Percentiles rank a stretch among this genome's conserved stretches.
Evolutionary conservation across 768 basidiomycete species (phyloP).

Genomic region (Pulveroboletus frians): DNA sequence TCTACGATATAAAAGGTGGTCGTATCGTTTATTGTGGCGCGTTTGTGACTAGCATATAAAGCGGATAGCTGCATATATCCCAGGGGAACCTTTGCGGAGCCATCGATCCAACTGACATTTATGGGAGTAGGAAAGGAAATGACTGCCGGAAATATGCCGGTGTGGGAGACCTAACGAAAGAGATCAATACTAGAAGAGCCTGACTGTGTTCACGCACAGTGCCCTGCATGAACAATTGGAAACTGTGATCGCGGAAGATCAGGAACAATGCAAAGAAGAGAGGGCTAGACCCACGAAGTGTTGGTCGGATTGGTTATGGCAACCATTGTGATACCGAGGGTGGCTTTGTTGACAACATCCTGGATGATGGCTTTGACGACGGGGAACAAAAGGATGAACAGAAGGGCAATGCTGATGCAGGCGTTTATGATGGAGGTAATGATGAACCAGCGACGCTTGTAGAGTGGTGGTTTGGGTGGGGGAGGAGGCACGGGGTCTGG

Average conservation of each 20-base stretch:
- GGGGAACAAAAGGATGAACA: slow-evolving; percentile 67
- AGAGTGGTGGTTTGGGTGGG: slow-evolving; percentile 39
- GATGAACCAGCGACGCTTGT: slow-evolving; percentile 62
- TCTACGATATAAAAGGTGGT: slow-evolving; percentile 54
- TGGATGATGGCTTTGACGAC: slow-evolving; percentile 64
- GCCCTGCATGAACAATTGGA: slow-evolving; percentile 47
- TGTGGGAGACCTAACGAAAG: slow-evolving; percentile 50
- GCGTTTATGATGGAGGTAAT: slow-evolving; percentile 47
- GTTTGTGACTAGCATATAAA: slow-evolving; percentile 48
- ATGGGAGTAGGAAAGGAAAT: slow-evolving; percentile 58
- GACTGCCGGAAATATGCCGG: slow-evolving; percentile 58
- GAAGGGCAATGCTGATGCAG: slow-evolving; percentile 52
- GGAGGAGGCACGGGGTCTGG: slow-evolving; percentile 1
- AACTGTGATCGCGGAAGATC: slow-evolving; percentile 34
- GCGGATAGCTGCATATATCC: slow-evolving; percentile 48
- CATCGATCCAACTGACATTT: slow-evolving; percentile 53
- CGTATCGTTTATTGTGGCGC: slow-evolving; percentile 58
- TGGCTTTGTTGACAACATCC: slow-evolving; percentile 53
- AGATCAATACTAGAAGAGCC: neutral
- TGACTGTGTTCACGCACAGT: slow-evolving; percentile 35
- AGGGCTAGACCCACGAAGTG: slow-evolving; percentile 40
- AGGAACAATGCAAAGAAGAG: neutral
- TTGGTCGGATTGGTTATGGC: slow-evolving; percentile 52
- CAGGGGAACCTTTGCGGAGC: slow-evolving; percentile 43
- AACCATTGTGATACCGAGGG: slow-evolving; percentile 49